These are phyloP conservation scores for Cucurbita ficifolia DNA, from an alignment of 306 rosid species.

Conservation along the genomic window DNA sequence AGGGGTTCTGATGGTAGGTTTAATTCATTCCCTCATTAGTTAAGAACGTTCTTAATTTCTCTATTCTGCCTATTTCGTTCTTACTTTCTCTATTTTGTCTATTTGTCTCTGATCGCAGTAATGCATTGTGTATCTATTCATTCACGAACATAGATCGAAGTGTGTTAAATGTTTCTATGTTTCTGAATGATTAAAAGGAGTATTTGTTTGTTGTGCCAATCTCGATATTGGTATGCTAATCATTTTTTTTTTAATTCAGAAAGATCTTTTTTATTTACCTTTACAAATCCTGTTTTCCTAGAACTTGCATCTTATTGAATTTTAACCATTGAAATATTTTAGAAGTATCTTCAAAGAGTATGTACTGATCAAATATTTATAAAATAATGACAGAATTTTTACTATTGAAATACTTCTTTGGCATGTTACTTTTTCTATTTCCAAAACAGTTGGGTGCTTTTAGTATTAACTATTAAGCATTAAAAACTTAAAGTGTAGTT, in stretches of 20 bases:
- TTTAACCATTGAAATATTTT: not conserved
- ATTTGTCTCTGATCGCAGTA: not conserved
- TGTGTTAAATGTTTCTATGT: not conserved
- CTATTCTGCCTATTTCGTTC: not conserved
- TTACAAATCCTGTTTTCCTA: too few relatives aligned
- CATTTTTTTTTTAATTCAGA: not conserved
- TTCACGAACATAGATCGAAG: not conserved
- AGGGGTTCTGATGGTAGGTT: constrained; percentile 34
- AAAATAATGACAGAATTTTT: not conserved
- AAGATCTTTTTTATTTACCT: too few relatives aligned
- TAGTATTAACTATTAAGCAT: not conserved
- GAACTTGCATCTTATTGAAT: not conserved
- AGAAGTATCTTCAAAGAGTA: not conserved
- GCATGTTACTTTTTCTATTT: not conserved
- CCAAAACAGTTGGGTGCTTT: not conserved
- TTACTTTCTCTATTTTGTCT: not conserved
- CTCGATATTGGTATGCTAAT: not conserved
- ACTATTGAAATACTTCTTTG: not conserved
- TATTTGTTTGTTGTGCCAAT: not conserved
- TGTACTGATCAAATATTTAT: not conserved
- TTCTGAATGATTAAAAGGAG: not conserved
- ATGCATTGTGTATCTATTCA: not conserved
- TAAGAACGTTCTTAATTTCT: not conserved
- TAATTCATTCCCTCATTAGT: constrained; percentile 2
- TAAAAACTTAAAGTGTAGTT: not conserved